Conservation (phyloP, 768 basidiomycete genomes). For the Podaxis sp. region DNA sequence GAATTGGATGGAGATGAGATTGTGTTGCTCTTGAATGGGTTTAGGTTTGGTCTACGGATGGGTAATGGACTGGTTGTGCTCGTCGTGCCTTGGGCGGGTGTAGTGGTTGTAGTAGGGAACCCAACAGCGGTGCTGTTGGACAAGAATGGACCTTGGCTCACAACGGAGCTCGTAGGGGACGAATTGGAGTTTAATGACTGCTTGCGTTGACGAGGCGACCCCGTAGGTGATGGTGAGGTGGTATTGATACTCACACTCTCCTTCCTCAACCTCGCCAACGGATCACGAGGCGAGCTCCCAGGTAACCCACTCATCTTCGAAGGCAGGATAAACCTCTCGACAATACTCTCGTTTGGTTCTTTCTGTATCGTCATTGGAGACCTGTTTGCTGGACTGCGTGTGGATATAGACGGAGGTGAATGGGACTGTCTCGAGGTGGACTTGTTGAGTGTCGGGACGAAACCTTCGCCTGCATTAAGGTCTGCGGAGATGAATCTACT, state of each 20-base stretch:
- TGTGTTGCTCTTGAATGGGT: conserved; percentile 42
- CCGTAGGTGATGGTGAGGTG: conserved; percentile 13
- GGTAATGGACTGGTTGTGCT: conserved; percentile 30
- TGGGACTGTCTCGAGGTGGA: conserved; percentile 29
- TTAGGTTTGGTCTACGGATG: conserved; percentile 32
- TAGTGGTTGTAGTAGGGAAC: conserved; percentile 13
- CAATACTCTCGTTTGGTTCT: conserved; percentile 24
- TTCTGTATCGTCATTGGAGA: conserved; percentile 12
- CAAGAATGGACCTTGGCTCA: conserved; percentile 10
- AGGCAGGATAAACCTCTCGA: conserved; percentile 38
- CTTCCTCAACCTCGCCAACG: conserved; percentile 13
- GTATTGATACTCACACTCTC: conserved; percentile 11
- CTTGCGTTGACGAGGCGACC: conserved; percentile 40
- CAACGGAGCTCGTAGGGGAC: conserved; percentile 27
- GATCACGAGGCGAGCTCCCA: conserved; percentile 15
- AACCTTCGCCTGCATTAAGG: conserved; percentile 43
- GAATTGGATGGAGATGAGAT: conserved; percentile 31
- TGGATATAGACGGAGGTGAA: conserved; percentile 22
- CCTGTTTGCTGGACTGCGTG: conserved; percentile 21
- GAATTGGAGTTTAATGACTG: conserved; percentile 47
- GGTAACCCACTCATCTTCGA: conserved; percentile 29
- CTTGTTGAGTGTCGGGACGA: conserved; percentile 71
- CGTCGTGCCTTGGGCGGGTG: conserved; percentile 28
- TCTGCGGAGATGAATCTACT: conserved; percentile 71
- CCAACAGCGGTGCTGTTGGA: conserved; percentile 6